A percentile compares a stretch with the other conserved stretches of the same genome.
These are phyloP conservation scores for Apophysomyces sp. DNA, from an alignment of 371 early-diverging fungal species.

Conservation along the genomic window DNA sequence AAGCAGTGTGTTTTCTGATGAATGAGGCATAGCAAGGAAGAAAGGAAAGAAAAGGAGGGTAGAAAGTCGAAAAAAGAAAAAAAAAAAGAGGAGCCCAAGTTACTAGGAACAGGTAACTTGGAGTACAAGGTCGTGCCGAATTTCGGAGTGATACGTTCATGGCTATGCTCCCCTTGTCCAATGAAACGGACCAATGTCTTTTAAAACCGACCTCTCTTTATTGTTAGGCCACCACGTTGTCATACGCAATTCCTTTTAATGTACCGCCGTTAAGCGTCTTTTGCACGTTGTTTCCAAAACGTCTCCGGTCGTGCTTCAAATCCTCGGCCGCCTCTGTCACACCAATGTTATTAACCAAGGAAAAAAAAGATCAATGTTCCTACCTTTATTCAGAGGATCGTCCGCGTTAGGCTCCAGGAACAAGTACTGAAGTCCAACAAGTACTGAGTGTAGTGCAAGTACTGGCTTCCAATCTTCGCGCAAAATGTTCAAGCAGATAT, in stretches of 20 bases:
- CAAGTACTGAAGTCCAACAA: constrained; percentile 95
- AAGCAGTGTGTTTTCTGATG: constrained; percentile 8
- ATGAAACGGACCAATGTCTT: not conserved
- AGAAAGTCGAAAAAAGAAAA: constrained; percentile 10
- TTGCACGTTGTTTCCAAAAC: constrained; percentile 68
- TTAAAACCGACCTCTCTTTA: not conserved
- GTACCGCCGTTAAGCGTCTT: constrained; percentile 68
- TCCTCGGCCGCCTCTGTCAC: constrained; percentile 74
- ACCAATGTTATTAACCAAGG: not conserved
- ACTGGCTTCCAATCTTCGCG: constrained; percentile 99
- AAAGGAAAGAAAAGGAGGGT: constrained; percentile 5
- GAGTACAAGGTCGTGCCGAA: not conserved
- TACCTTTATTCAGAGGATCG: constrained; percentile 97
- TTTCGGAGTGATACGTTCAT: constrained; percentile 6
- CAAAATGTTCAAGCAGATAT: constrained; percentile 98
- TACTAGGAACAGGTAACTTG: not conserved
- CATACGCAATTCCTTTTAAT: constrained; percentile 62
- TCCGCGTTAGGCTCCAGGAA: constrained; percentile 98
- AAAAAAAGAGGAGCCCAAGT: constrained; percentile 1
- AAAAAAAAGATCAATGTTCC: not conserved
- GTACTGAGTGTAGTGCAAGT: constrained; percentile 91
- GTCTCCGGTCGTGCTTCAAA: constrained; percentile 59
- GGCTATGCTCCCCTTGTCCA: not conserved
- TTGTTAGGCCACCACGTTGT: constrained; percentile 48
- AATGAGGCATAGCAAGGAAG: constrained; percentile 7